Percentiles rank a stretch among this genome's conserved stretches.
phyloP scores from a whole-genome alignment of 768 basidiomycete species.

The Fibroporia radiculosa region DNA sequence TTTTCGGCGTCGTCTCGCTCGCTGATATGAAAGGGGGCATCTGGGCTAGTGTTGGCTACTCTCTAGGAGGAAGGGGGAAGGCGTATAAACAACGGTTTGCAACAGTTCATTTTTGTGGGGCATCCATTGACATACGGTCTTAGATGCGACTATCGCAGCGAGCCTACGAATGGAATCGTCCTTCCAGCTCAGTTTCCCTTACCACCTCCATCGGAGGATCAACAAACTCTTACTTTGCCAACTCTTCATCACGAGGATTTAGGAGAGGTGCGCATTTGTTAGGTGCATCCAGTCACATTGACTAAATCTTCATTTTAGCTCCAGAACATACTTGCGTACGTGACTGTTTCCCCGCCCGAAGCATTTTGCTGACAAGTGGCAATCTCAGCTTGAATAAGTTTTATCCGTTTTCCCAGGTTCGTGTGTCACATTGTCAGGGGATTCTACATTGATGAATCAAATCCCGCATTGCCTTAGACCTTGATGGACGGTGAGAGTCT shows the following conservation, averaged over 20 bases:
- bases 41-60: conserved; percentile 30
- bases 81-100: conserved; percentile 45
- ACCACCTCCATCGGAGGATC: too few relatives aligned
- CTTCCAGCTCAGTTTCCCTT: conserved; percentile 45
- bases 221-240: conserved; percentile 13
- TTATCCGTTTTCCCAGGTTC: conserved; percentile 21
- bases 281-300: background rate
- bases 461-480: conserved; percentile 10
- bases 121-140: background rate
- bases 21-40: conserved; percentile 7
- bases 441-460: background rate
- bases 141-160: conserved; percentile 40
- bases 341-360: background rate
- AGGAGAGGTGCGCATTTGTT: conserved; percentile 31
- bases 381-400: conserved; percentile 20
- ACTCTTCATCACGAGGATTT: conserved; percentile 34
- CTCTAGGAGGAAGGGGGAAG: conserved; percentile 33
- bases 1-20: conserved; percentile 44
- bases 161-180: conserved; percentile 28
- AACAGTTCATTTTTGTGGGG: background rate
- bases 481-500: conserved; percentile 29
- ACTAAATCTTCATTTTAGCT: conserved; percentile 27
- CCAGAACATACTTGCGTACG: conserved; percentile 52
- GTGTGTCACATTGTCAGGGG: background rate
- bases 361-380: background rate